Evolutionary conservation across 2,329 filamentous ascomycete genomes (phyloP).

Genomic region (Epichloe gansuensis): DNA sequence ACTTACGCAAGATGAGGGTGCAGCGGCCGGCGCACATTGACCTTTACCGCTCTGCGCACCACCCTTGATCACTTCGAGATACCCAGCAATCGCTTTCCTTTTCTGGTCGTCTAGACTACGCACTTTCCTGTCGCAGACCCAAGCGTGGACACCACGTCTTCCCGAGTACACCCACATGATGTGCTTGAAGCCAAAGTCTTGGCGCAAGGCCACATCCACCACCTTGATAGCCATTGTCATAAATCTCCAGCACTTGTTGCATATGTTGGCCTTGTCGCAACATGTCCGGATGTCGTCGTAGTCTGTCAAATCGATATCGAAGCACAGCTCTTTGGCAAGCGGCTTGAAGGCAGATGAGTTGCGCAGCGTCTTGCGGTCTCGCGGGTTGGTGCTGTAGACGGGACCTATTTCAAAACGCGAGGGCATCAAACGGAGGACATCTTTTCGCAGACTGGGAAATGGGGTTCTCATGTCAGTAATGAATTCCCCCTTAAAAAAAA

Average conservation of each 20-base stretch:
- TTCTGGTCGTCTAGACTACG: constrained; percentile 76
- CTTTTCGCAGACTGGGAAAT: constrained; percentile 61
- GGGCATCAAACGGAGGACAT: constrained; percentile 77
- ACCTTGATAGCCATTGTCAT: constrained; percentile 98
- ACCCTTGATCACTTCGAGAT: constrained; percentile 81
- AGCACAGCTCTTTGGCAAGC: constrained; percentile 85
- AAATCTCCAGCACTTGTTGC: constrained; percentile 88
- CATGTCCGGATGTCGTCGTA: constrained; percentile 96
- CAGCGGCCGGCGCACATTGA: constrained; percentile 71
- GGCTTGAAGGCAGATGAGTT: constrained; percentile 76
- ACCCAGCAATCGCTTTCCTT: constrained; percentile 73
- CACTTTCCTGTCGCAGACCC: constrained; percentile 88
- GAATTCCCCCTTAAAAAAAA: not conserved
- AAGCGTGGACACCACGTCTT: constrained; percentile 90
- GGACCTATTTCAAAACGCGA: constrained; percentile 96
- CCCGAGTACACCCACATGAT: constrained; percentile 99
- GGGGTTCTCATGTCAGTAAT: constrained; percentile 5
- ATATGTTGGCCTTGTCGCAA: constrained; percentile 88
- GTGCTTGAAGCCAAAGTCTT: constrained; percentile 94
- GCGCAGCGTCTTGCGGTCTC: constrained; percentile 78
- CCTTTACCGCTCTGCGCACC: constrained; percentile 77
- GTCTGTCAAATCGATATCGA: constrained; percentile 98
- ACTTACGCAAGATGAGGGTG: constrained; percentile 74
- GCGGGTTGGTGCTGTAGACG: constrained; percentile 88
- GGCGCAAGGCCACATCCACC: constrained; percentile 70